Conservation (phyloP, 2,329 filamentous ascomycete genomes). For the Xenoacremonium recifei region DNA sequence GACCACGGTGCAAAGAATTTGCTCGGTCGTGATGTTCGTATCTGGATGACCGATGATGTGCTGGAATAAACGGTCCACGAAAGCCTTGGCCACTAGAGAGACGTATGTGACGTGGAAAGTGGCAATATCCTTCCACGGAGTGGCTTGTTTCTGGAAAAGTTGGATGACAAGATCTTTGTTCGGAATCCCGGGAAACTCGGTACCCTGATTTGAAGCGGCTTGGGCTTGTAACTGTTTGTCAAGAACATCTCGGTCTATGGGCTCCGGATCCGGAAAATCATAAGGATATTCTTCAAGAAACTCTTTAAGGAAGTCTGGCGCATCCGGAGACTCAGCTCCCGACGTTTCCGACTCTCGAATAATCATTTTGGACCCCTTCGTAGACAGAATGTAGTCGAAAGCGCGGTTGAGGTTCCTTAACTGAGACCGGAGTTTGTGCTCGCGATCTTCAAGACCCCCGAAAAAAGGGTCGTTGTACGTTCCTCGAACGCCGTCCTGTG, state of each 20-base stretch:
- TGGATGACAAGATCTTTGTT: slow-evolving; percentile 36
- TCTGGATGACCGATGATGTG: slow-evolving; percentile 27
- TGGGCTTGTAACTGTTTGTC: slow-evolving; percentile 27
- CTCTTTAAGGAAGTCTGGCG: slow-evolving; percentile 27
- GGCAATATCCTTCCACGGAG: slow-evolving; percentile 39
- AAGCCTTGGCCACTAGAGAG: slow-evolving; percentile 27
- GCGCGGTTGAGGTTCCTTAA: slow-evolving; percentile 30
- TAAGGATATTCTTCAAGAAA: slow-evolving; percentile 29
- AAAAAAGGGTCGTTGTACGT: slow-evolving; percentile 38
- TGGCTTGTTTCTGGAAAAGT: slow-evolving; percentile 38
- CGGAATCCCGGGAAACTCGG: slow-evolving; percentile 37
- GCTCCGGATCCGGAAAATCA: slow-evolving; percentile 25
- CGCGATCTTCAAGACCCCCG: slow-evolving; percentile 13
- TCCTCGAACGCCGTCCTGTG: slow-evolving; percentile 27
- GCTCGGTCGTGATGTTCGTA: slow-evolving; percentile 15
- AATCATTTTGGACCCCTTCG: slow-evolving; percentile 19
- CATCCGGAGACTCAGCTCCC: not conserved
- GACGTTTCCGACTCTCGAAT: slow-evolving; percentile 11
- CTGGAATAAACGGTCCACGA: slow-evolving; percentile 36
- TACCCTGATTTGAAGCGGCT: slow-evolving; percentile 37
- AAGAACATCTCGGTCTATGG: slow-evolving; percentile 16
- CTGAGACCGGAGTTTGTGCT: slow-evolving; percentile 28
- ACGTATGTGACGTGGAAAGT: slow-evolving; percentile 33
- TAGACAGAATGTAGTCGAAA: slow-evolving; percentile 26
- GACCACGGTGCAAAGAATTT: slow-evolving; percentile 23